Evolutionary conservation across 2,329 filamentous ascomycete genomes (phyloP).

Genomic region (Truncatella angustata): DNA sequence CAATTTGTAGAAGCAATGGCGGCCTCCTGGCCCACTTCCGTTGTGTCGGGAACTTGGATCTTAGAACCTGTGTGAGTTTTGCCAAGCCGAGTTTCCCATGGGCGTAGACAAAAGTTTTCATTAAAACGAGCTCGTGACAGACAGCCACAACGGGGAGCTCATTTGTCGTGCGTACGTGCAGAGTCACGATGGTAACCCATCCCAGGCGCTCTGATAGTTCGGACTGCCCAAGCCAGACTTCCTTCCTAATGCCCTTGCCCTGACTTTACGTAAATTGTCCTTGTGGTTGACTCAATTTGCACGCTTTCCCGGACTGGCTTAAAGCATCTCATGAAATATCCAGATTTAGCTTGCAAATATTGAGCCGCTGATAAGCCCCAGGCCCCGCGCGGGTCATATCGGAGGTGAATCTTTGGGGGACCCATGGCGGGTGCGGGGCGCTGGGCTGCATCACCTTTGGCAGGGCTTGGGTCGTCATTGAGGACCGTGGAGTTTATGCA

Average conservation of each 20-base stretch:
- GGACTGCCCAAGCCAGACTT: too few species aligned
- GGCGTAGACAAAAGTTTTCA: too few species aligned
- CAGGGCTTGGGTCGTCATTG: too few species aligned
- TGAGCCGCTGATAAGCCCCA: not conserved
- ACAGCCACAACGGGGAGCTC: too few species aligned
- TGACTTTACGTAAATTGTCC: constrained; percentile 5
- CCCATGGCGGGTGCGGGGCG: constrained; percentile 6
- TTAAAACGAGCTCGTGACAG: too few species aligned
- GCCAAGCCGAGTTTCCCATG: not conserved
- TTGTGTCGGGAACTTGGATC: too few species aligned
- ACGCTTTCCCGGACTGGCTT: not conserved
- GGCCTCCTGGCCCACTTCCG: too few species aligned
- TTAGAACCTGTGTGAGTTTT: too few species aligned
- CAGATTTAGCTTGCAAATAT: not conserved
- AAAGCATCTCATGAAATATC: not conserved
- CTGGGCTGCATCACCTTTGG: constrained; percentile 1
- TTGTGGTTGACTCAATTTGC: not conserved
- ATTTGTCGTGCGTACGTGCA: not conserved
- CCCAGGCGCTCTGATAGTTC: too few species aligned
- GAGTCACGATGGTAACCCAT: not conserved
- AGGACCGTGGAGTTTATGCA: constrained; percentile 5
- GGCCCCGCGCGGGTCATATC: constrained; percentile 3
- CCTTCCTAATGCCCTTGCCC: not conserved
- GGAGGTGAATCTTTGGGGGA: too few species aligned
- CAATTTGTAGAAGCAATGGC: too few species aligned